Percentiles rank a stretch among this genome's conserved stretches.
These are phyloP conservation scores for Geoglossum glabrum DNA, from an alignment of 495 filamentous ascomycete genomes.

Conservation along the genomic window DNA sequence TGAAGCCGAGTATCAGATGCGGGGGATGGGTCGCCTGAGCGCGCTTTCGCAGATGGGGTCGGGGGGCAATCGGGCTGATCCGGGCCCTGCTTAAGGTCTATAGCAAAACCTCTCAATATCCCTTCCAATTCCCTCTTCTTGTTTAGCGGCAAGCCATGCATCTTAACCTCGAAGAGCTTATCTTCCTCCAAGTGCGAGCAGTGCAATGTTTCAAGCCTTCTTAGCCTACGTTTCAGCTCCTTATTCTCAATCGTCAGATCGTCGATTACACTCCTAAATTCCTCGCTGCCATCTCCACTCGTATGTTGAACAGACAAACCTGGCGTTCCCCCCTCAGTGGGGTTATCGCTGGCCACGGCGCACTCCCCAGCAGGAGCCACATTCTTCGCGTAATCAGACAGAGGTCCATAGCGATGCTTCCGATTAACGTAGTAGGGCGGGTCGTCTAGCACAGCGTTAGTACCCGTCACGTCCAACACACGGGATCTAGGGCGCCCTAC, in stretches of 20 bases:
- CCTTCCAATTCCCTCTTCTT: conserved; percentile 58
- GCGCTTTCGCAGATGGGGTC: conserved; percentile 5
- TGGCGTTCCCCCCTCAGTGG: neutral
- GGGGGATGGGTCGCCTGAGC: conserved; percentile 17
- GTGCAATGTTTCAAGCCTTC: conserved; percentile 42
- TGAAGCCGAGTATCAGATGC: conserved; percentile 32
- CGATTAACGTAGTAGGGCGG: conserved; percentile 30
- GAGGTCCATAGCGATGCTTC: conserved; percentile 1
- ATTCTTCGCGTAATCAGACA: neutral
- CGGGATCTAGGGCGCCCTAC: conserved; percentile 1
- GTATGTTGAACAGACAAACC: neutral
- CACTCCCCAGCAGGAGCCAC: neutral
- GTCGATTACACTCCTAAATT: conserved; percentile 47
- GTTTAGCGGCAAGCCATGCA: conserved; percentile 41
- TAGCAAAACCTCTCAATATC: conserved; percentile 44
- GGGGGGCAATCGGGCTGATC: conserved; percentile 8
- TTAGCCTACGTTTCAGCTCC: conserved; percentile 45
- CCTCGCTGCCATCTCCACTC: conserved; percentile 18
- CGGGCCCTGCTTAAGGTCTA: conserved; percentile 22
- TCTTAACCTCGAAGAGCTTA: conserved; percentile 55
- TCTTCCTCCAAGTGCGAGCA: conserved; percentile 38
- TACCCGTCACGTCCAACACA: neutral
- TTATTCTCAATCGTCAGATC: conserved; percentile 53
- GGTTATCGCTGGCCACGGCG: neutral
- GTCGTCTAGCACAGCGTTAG: conserved; percentile 19